These are phyloP conservation scores for Citrus unshiu DNA, from an alignment of 345 rosid species.

Conservation along the genomic window DNA sequence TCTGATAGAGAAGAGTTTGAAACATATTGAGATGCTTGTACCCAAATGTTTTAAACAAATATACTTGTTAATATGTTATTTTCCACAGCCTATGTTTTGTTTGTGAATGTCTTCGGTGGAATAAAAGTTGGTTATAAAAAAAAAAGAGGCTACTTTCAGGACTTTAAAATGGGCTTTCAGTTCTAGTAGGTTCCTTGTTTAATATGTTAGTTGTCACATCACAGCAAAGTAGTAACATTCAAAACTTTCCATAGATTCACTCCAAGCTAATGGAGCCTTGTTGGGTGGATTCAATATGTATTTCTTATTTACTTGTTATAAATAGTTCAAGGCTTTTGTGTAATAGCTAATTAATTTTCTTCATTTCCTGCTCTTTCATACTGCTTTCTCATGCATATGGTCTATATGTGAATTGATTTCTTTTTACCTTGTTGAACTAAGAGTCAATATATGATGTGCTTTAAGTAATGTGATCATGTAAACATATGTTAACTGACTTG, in stretches of 20 bases:
- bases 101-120: not conserved
- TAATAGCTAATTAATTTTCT: not conserved
- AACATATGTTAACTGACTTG: not conserved
- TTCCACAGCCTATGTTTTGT: not conserved
- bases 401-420: not conserved
- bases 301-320: not conserved
- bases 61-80: not conserved
- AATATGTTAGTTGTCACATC: not conserved
- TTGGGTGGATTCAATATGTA: not conserved
- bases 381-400: not conserved
- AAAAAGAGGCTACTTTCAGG: not conserved
- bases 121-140: not conserved
- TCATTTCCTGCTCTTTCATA: not conserved
- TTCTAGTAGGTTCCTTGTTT: not conserved
- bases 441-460: not conserved
- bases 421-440: not conserved
- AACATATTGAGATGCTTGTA: not conserved
- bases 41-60: not conserved
- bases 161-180: not conserved
- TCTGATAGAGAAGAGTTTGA: not conserved
- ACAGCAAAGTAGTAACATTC: not conserved
- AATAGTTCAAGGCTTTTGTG: not conserved
- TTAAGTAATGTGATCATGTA: not conserved
- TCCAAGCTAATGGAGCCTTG: not conserved
- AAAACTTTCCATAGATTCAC: not conserved